Percentiles rank a stretch among this genome's conserved stretches.
Conservation (phyloP, 148 eudicot genomes). For the Chenopodium quinoa region DNA sequence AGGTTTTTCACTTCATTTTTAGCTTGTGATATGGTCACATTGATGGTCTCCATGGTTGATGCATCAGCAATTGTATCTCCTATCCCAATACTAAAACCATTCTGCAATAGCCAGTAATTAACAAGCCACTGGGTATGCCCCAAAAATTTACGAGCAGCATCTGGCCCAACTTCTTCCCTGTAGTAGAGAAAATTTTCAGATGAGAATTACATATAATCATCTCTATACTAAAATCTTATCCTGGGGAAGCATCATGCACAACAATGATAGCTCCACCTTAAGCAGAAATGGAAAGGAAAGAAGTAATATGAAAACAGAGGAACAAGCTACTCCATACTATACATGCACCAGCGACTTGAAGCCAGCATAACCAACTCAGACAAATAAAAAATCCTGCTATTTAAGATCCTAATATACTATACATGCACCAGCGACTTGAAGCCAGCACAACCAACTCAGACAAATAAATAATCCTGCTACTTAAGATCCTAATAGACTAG, state of each 20-base stretch:
- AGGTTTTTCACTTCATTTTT: constrained; percentile 90
- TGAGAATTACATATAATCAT: not conserved
- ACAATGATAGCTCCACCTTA: not conserved
- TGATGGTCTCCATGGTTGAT: constrained; percentile 84
- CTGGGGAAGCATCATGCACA: not conserved
- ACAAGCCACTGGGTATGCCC: constrained; percentile 99
- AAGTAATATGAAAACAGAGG: not conserved
- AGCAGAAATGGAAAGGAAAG: not conserved
- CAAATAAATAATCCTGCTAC: not conserved
- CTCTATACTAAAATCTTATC: not conserved
- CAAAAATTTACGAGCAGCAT: constrained; percentile 97
- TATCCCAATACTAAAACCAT: constrained; percentile 93
- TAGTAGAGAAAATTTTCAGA: not conserved
- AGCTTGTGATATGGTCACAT: constrained; percentile 88
- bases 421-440: not conserved
- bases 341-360: not conserved
- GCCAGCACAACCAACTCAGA: not conserved
- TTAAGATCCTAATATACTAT: not conserved
- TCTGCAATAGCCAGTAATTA: constrained; percentile 94
- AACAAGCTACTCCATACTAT: not conserved
- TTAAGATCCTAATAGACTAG: not conserved
- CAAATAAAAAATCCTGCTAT: not conserved
- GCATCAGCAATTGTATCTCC: constrained; percentile 99
- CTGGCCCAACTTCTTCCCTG: constrained; percentile 99
- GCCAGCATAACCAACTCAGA: not conserved